These are phyloP conservation scores for Tolypocladium pustulatum DNA, from an alignment of 2,329 filamentous ascomycete species.

Conservation along the genomic window DNA sequence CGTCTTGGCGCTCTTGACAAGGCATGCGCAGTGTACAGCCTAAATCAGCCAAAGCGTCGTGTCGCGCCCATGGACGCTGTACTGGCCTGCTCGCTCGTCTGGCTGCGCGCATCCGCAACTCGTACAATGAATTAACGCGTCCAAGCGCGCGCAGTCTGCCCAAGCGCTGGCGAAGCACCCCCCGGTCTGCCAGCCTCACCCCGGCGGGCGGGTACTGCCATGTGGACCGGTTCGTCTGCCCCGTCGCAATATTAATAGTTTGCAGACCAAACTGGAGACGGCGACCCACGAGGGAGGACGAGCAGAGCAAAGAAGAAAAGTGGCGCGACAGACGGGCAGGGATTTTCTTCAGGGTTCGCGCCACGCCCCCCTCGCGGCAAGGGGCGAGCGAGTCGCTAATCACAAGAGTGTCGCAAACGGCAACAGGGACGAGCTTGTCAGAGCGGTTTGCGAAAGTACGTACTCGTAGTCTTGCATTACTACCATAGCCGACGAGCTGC, in stretches of 20 bases:
- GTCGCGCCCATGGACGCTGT: neutral
- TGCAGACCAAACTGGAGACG: neutral
- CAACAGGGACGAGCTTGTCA: neutral
- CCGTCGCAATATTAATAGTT: neutral
- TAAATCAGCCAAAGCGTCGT: neutral
- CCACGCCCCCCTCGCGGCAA: too few species aligned
- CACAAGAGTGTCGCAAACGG: neutral
- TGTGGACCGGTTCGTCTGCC: neutral
- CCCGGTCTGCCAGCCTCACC: neutral
- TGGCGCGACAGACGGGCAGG: neutral
- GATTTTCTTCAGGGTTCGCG: neutral
- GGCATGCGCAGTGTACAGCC: neutral
- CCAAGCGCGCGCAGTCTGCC: neutral
- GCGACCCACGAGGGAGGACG: neutral
- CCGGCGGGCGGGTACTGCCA: neutral
- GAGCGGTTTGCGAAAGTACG: too few species aligned
- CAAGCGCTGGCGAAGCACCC: too few species aligned
- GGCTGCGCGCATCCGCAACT: neutral
- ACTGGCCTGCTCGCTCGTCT: neutral
- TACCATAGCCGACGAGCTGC: neutral
- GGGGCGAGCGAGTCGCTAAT: too few species aligned
- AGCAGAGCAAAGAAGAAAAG: neutral
- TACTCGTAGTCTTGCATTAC: neutral
- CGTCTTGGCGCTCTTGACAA: neutral
- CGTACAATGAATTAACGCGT: neutral